Conservation (phyloP, 2,329 filamentous ascomycete species). For the Calonectria leucothoes region DNA sequence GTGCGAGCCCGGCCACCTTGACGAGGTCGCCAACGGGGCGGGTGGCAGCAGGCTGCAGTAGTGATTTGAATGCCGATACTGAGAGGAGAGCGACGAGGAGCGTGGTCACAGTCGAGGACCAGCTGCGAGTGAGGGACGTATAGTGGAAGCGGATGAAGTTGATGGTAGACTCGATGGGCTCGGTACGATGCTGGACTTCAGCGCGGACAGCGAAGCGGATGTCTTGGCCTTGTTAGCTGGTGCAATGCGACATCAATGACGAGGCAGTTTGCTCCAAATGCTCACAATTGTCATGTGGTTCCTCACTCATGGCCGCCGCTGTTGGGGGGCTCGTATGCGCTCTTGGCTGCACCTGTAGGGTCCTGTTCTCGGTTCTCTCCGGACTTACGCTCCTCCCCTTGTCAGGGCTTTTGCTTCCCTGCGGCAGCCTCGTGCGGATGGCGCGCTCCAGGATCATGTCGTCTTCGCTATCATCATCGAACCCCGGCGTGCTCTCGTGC, state of each 20-base stretch:
- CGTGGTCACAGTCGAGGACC: conserved; percentile 73
- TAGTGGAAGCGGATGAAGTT: conserved; percentile 71
- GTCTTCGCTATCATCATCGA: conserved; percentile 46
- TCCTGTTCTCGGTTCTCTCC: conserved; percentile 54
- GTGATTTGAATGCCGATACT: conserved; percentile 71
- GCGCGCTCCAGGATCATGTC: conserved; percentile 62
- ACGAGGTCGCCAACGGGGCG: conserved; percentile 74
- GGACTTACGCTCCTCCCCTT: conserved; percentile 61
- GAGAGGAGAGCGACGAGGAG: conserved; percentile 72
- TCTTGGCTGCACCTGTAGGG: conserved; percentile 49
- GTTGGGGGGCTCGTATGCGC: conserved; percentile 39
- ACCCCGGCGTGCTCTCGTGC: conserved; percentile 39
- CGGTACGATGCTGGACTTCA: conserved; percentile 88
- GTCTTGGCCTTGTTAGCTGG: conserved; percentile 61
- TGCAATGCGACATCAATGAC: not conserved
- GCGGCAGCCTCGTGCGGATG: conserved; percentile 65
- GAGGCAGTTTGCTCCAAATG: conserved; percentile 17
- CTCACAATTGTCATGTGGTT: conserved; percentile 63
- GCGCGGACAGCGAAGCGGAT: conserved; percentile 89
- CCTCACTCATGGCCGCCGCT: conserved; percentile 35
- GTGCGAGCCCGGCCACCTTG: conserved; percentile 89
- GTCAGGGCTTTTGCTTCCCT: conserved; percentile 67
- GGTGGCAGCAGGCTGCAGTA: conserved; percentile 74
- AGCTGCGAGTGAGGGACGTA: conserved; percentile 73
- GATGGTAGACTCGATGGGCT: conserved; percentile 82